Evolutionary conservation across 2,329 filamentous ascomycete genomes (phyloP).

Genomic region (Celoporthe dispersa): DNA sequence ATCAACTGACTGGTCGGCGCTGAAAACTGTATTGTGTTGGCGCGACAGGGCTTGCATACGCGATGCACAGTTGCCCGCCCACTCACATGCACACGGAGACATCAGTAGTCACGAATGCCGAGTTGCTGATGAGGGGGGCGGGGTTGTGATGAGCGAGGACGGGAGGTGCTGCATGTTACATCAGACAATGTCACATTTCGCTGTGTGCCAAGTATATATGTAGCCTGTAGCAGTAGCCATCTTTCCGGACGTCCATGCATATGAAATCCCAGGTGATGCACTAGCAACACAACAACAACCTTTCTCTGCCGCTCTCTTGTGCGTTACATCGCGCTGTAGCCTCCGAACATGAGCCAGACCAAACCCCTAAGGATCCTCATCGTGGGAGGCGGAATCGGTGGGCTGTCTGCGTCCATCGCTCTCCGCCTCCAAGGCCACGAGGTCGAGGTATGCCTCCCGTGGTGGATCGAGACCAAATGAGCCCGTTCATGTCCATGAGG

Average conservation of each 20-base stretch:
- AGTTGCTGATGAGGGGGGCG: not conserved
- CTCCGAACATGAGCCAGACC: conserved; percentile 6
- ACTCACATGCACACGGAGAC: not conserved
- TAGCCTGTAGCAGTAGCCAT: not conserved
- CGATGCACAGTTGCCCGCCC: not conserved
- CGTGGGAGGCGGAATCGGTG: conserved; percentile 26
- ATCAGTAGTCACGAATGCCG: not conserved
- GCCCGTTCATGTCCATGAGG: not conserved
- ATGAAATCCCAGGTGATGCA: no score
- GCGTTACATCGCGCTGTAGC: no score
- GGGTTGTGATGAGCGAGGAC: not conserved
- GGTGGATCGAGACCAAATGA: not conserved
- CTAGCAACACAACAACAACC: not conserved
- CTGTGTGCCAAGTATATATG: not conserved
- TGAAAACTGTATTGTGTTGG: not conserved
- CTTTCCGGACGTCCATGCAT: no score
- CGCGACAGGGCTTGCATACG: not conserved
- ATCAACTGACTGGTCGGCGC: no score
- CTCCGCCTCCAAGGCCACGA: conserved; percentile 24
- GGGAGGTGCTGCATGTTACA: not conserved
- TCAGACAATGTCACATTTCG: not conserved
- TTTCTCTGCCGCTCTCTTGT: no score
- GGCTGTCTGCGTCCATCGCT: conserved; percentile 25
- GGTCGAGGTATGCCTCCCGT: conserved; percentile 18
- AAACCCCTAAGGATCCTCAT: conserved; percentile 20